phyloP scores from a whole-genome alignment of 306 rosid species.

The Dalbergia cochinchinensis region DNA sequence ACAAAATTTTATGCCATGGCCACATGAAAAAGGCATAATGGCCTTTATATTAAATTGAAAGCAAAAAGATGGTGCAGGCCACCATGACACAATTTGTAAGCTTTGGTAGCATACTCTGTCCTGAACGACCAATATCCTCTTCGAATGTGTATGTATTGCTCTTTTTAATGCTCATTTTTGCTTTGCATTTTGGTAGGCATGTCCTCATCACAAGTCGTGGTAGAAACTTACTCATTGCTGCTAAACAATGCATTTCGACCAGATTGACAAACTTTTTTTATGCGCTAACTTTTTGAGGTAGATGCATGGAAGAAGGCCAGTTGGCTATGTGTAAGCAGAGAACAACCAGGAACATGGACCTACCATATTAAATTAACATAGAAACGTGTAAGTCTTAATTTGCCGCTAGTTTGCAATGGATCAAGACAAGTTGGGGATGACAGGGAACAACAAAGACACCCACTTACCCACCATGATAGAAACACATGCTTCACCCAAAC shows the following conservation, averaged over 20 bases:
- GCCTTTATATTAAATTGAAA: neutral
- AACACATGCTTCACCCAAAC: conserved; percentile 16
- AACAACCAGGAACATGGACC: conserved; percentile 2
- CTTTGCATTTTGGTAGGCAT: neutral
- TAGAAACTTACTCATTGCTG: neutral
- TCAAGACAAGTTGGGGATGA: conserved; percentile 38
- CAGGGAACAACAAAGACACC: conserved; percentile 29
- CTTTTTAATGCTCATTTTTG: neutral
- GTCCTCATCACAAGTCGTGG: neutral
- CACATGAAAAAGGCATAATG: neutral
- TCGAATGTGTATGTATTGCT: neutral
- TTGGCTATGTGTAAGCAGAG: neutral
- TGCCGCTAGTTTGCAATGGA: conserved; percentile 1
- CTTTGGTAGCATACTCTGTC: neutral
- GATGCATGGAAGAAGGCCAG: neutral
- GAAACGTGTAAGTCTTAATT: conserved; percentile 26
- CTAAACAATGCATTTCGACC: neutral
- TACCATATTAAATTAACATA: neutral
- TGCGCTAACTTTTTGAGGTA: conserved; percentile 5
- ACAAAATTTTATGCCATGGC: neutral
- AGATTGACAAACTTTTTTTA: neutral
- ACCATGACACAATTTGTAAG: neutral
- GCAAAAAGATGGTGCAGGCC: conserved; percentile 24
- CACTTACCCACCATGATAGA: conserved; percentile 26
- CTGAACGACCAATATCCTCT: neutral